Conservation (phyloP, 2,329 filamentous ascomycete genomes). For the Talaromyces pinophilus region DNA sequence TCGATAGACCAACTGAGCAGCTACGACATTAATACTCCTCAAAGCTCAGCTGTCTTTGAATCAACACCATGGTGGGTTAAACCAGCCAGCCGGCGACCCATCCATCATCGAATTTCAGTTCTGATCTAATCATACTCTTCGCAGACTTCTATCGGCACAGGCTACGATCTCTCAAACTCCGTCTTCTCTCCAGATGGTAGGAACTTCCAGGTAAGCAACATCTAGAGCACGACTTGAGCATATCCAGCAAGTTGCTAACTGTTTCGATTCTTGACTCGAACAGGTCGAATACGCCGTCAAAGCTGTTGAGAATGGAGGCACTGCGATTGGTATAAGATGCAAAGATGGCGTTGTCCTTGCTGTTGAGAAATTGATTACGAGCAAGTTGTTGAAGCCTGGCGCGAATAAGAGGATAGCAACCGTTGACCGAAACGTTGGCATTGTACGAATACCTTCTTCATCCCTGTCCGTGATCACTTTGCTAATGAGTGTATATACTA, state of each 20-base stretch:
- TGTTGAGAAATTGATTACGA: conserved; percentile 92
- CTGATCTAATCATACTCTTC: not conserved
- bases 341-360: conserved; percentile 96
- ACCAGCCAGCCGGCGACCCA: not conserved
- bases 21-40: not conserved
- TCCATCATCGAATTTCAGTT: not conserved
- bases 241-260: not conserved
- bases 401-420: conserved; percentile 98
- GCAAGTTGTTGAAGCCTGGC: conserved; percentile 90
- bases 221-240: not conserved
- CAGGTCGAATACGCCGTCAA: conserved; percentile 94
- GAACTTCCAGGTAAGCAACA: conserved; percentile 79
- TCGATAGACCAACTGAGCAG: not conserved
- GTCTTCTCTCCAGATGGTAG: conserved; percentile 99
- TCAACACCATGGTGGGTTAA: conserved; percentile 18
- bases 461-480: not conserved
- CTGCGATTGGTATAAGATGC: conserved; percentile 92
- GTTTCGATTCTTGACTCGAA: not conserved
- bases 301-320: conserved; percentile 97
- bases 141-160: conserved; percentile 98
- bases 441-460: conserved; percentile 61
- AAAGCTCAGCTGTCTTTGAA: conserved; percentile 6
- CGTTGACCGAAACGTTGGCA: conserved; percentile 88
- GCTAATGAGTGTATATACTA: conserved; percentile 38
- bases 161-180: conserved; percentile 98